Evolutionary conservation across 495 filamentous ascomycete genomes (phyloP).

Genomic region (Evansstolkia leycettana): DNA sequence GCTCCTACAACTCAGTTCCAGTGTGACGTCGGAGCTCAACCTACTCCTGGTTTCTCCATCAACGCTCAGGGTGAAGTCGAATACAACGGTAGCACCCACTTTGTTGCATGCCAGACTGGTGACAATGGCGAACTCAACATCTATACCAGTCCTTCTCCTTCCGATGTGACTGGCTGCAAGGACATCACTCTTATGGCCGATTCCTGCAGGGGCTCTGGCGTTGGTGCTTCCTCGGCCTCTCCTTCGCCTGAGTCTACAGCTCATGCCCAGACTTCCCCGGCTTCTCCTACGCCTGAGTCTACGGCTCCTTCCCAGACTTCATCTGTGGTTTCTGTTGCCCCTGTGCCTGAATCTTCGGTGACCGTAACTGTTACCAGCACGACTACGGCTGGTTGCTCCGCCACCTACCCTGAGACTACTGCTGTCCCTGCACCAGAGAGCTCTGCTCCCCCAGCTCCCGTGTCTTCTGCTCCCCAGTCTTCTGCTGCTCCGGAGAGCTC

Average conservation of each 20-base stretch:
- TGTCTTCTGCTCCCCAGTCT: background rate
- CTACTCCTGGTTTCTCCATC: slow-evolving; percentile 35
- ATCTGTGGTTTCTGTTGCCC: background rate
- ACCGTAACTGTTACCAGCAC: background rate
- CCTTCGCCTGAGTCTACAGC: slow-evolving; percentile 2
- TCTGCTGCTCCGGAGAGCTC: slow-evolving; percentile 1
- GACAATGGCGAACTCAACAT: slow-evolving; percentile 37
- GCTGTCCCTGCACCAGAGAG: background rate
- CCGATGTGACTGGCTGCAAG: slow-evolving; percentile 33
- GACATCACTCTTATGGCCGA: slow-evolving; percentile 35
- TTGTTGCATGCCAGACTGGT: slow-evolving; percentile 43
- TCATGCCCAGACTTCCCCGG: slow-evolving; percentile 1
- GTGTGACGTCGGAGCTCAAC: slow-evolving; percentile 43
- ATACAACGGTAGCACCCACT: slow-evolving; percentile 29
- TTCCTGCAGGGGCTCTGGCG: slow-evolving; percentile 23
- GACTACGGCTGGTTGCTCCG: background rate
- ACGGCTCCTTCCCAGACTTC: background rate
- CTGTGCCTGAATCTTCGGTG: background rate
- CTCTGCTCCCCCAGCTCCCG: background rate
- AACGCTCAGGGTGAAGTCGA: slow-evolving; percentile 33
- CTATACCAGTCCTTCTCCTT: slow-evolving; percentile 35
- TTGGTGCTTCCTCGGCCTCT: slow-evolving; percentile 4
- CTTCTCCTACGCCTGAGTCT: slow-evolving; percentile 1
- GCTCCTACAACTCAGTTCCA: slow-evolving; percentile 49
- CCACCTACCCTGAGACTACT: background rate